These are phyloP conservation scores for Medicago ruthenica DNA, from an alignment of 306 rosid species.

Conservation along the genomic window DNA sequence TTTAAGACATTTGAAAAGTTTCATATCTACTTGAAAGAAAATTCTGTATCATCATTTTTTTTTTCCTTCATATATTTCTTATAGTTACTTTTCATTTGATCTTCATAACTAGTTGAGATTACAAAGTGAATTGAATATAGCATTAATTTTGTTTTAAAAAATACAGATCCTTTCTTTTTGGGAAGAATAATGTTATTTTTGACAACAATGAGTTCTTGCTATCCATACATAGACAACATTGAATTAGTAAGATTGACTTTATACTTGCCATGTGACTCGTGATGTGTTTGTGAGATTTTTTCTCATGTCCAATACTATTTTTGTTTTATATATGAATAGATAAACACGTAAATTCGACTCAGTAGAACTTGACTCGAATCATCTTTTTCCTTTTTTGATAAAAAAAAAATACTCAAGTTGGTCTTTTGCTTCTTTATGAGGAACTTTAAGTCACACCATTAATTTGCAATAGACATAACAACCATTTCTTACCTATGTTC, in stretches of 20 bases:
- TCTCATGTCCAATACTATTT: background rate
- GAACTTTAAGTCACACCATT: conserved; percentile 42
- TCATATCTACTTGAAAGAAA: background rate
- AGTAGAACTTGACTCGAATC: conserved; percentile 24
- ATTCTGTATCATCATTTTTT: background rate
- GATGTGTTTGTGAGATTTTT: background rate
- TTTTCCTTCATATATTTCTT: background rate
- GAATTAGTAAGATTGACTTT: background rate
- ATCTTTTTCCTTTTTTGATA: background rate
- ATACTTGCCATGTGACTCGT: background rate
- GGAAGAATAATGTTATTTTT: background rate
- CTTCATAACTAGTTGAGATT: background rate
- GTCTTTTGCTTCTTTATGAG: conserved; percentile 33
- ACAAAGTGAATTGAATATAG: background rate
- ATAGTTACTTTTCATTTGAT: background rate
- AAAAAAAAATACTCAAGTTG: conserved; percentile 28
- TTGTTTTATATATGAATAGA: background rate
- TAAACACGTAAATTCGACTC: background rate
- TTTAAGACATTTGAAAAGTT: background rate
- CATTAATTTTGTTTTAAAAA: background rate
- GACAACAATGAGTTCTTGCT: background rate
- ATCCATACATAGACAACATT: background rate
- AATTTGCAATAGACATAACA: conserved; percentile 47
- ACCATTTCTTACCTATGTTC: conserved; percentile 1
- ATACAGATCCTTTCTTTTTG: background rate